These are phyloP conservation scores for Russula compacta DNA, from an alignment of 768 basidiomycete species.

Conservation along the genomic window DNA sequence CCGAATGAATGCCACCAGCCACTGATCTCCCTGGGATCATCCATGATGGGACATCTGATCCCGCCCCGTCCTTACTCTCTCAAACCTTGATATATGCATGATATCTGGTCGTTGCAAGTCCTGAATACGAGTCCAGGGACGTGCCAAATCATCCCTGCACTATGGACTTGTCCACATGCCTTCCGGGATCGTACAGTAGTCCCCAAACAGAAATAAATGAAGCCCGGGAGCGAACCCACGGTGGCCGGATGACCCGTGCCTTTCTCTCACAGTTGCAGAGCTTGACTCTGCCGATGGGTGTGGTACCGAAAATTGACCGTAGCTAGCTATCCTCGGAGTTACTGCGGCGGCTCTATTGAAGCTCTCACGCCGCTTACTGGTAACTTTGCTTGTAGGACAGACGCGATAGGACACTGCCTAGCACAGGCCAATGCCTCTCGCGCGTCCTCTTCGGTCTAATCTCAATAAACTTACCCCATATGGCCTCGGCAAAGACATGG, in stretches of 20 bases:
- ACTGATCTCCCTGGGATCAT: not conserved
- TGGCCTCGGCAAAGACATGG: not conserved
- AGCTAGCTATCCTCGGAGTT: not conserved
- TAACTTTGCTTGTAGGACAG: not conserved
- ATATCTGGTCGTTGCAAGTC: not conserved
- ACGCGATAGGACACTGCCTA: not conserved
- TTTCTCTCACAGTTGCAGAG: not conserved
- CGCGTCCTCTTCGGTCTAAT: no score
- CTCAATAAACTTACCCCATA: not conserved
- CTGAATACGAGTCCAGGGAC: not conserved
- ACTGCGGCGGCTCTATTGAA: not conserved
- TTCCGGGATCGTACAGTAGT: not conserved
- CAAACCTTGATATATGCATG: not conserved
- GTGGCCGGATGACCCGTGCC: not conserved
- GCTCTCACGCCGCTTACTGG: not conserved
- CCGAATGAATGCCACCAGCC: not conserved
- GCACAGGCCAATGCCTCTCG: no score
- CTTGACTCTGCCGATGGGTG: not conserved
- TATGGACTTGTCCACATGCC: not conserved
- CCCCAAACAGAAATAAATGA: not conserved
- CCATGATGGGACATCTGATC: not conserved
- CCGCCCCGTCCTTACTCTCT: not conserved
- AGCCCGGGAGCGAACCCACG: not conserved
- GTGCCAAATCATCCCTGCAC: not conserved
- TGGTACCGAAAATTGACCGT: not conserved